Evolutionary conservation across 768 basidiomycete genomes (phyloP).

Genomic region (Termitomyces sp.): DNA sequence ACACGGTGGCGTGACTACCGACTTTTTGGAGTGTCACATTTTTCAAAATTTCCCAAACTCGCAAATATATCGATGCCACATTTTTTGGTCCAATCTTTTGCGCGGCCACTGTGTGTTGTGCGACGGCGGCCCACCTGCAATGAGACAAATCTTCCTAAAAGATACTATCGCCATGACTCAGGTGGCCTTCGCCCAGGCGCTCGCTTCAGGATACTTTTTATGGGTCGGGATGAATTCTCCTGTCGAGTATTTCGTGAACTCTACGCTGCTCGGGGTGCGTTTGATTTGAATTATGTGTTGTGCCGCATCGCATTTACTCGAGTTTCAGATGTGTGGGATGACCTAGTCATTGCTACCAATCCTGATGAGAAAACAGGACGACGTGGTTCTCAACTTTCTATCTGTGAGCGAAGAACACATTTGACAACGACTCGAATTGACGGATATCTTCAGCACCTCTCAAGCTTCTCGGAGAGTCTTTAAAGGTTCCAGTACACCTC

Average conservation of each 20-base stretch:
- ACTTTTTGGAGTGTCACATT: neutral
- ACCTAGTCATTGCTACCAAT: slow-evolving; percentile 66
- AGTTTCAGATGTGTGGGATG: slow-evolving; percentile 72
- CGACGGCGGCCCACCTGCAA: neutral
- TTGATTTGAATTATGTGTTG: neutral
- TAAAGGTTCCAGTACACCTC: slow-evolving; percentile 50
- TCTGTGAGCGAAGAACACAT: slow-evolving; percentile 41
- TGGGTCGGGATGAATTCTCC: slow-evolving; percentile 89
- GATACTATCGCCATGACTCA: neutral
- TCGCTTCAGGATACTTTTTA: slow-evolving; percentile 75
- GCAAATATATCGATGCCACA: neutral
- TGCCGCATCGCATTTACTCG: neutral
- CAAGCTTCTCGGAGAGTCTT: slow-evolving; percentile 50
- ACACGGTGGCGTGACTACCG: neutral
- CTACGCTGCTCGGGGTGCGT: slow-evolving; percentile 55
- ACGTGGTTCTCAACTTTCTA: slow-evolving; percentile 50
- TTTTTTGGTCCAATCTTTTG: neutral
- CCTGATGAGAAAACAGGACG: slow-evolving; percentile 65
- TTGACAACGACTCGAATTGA: slow-evolving; percentile 2
- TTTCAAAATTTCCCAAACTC: neutral
- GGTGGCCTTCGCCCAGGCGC: neutral
- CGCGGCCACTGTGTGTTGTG: neutral
- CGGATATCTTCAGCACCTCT: slow-evolving; percentile 57
- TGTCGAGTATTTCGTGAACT: slow-evolving; percentile 67
- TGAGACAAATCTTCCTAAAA: neutral